phyloP scores from a whole-genome alignment of 2,329 filamentous ascomycete genomes.

The Xylariaceae sp. region DNA sequence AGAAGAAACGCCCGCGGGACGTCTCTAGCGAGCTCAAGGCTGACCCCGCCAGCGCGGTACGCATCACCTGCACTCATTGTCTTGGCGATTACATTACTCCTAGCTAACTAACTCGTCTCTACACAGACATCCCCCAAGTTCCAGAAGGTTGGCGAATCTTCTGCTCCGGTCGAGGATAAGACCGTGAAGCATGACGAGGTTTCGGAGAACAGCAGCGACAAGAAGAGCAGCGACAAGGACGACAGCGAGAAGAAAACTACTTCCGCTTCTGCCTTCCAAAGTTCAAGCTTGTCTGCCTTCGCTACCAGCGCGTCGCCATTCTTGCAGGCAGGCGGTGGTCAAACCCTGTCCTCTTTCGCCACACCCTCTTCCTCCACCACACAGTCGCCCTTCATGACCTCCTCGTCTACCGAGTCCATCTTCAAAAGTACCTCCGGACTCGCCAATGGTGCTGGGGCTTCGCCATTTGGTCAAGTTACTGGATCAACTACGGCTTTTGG shows the following conservation, averaged over 20 bases:
- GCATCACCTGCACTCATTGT: slow-evolving; percentile 13
- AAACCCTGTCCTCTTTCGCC: slow-evolving; percentile 40
- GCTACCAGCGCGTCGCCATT: slow-evolving; percentile 54
- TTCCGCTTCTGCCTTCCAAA: slow-evolving; percentile 59
- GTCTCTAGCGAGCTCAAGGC: slow-evolving; percentile 37
- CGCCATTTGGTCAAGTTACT: slow-evolving; percentile 30
- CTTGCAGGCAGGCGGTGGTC: slow-evolving; percentile 25
- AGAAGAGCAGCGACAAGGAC: slow-evolving; percentile 24
- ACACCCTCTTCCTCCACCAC: slow-evolving; percentile 37
- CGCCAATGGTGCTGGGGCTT: slow-evolving; percentile 25
- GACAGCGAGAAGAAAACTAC: slow-evolving; percentile 31
- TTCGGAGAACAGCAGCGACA: slow-evolving; percentile 28
- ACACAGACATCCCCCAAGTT: slow-evolving; percentile 16
- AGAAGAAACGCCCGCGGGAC: slow-evolving; percentile 61
- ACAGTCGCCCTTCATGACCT: slow-evolving; percentile 33
- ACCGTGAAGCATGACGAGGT: slow-evolving; percentile 3
- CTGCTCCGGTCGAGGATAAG: slow-evolving; percentile 11
- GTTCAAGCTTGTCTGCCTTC: slow-evolving; percentile 52
- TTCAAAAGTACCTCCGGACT: slow-evolving; percentile 39
- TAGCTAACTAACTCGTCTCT: slow-evolving; percentile 3
- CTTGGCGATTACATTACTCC: background rate
- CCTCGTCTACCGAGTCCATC: slow-evolving; percentile 42
- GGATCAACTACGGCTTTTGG: slow-evolving; percentile 30
- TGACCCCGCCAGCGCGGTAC: slow-evolving; percentile 32
- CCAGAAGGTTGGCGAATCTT: slow-evolving; percentile 5